Percentiles rank a stretch among this genome's conserved stretches.
phyloP scores from a whole-genome alignment of 1,284 basidiomycete species.

The Coniophora puteana region DNA sequence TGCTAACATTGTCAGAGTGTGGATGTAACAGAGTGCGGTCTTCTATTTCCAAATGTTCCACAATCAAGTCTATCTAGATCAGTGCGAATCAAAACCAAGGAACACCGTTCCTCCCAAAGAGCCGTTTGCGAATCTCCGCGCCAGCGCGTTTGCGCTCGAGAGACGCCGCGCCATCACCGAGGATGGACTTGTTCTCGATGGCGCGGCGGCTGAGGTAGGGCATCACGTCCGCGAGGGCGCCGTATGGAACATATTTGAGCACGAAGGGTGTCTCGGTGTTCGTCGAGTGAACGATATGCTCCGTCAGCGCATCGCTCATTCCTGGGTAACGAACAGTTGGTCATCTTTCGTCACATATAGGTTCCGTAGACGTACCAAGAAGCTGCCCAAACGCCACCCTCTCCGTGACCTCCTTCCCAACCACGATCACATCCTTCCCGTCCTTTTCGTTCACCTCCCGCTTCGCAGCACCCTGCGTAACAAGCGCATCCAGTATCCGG shows the following conservation, averaged over 20 bases:
- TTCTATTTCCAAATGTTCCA: too few species aligned
- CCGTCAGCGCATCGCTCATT: constrained; percentile 81
- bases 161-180: constrained; percentile 52
- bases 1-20: too few species aligned
- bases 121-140: constrained; percentile 43
- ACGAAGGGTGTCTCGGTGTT: constrained; percentile 62
- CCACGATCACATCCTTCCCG: constrained; percentile 28
- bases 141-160: constrained; percentile 52
- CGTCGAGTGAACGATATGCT: constrained; percentile 60
- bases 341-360: too few species aligned
- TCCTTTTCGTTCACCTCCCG: constrained; percentile 18
- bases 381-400: constrained; percentile 80
- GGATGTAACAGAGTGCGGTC: too few species aligned
- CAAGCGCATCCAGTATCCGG: constrained; percentile 60
- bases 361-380: constrained; percentile 54
- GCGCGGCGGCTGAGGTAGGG: constrained; percentile 75
- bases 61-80: too few species aligned
- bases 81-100: too few species aligned
- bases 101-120: constrained; percentile 37
- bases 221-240: constrained; percentile 72
- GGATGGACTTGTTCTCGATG: constrained; percentile 69
- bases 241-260: constrained; percentile 86
- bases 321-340: constrained; percentile 37
- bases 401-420: constrained; percentile 57
- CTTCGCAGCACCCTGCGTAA: constrained; percentile 52